Conservation (phyloP, 352 stramenopile species). For the Phytophthora foliorum region DNA sequence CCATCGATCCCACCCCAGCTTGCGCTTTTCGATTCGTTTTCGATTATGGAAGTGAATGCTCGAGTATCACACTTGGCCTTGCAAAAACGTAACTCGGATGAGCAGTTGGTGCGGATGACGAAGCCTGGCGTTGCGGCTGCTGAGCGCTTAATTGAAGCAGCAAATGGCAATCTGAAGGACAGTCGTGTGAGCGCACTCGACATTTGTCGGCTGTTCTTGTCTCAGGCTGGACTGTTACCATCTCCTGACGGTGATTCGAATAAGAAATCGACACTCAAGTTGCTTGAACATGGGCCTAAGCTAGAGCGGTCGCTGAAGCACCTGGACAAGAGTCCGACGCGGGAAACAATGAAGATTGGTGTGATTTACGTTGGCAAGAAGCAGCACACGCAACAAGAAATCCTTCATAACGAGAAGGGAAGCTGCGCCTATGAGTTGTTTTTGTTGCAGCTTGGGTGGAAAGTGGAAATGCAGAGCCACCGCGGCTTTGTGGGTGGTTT, state of each 20-base stretch:
- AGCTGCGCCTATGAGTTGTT: constrained; percentile 76
- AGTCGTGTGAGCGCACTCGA: constrained; percentile 76
- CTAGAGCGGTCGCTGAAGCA: constrained; percentile 85
- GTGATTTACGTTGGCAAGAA: constrained; percentile 86
- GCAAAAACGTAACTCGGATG: constrained; percentile 53
- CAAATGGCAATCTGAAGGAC: constrained; percentile 38
- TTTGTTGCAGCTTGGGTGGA: constrained; percentile 81
- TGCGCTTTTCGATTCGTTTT: constrained; percentile 85
- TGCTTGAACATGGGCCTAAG: constrained; percentile 80
- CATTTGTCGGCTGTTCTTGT: constrained; percentile 86
- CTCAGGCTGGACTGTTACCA: constrained; percentile 74
- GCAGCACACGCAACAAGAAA: constrained; percentile 83
- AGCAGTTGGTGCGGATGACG: constrained; percentile 47
- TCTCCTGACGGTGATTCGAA: constrained; percentile 67
- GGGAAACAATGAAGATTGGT: constrained; percentile 93
- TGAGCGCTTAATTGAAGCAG: constrained; percentile 45
- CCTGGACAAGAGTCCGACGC: constrained; percentile 85
- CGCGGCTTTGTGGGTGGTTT: constrained; percentile 81
- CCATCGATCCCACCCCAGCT: constrained; percentile 75
- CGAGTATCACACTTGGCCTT: constrained; percentile 73
- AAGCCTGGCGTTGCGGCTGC: constrained; percentile 47
- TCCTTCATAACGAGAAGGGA: constrained; percentile 81
- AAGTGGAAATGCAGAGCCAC: constrained; percentile 74
- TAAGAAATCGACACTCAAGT: constrained; percentile 64
- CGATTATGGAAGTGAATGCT: constrained; percentile 89